Conservation (phyloP, 1,139 yeast genomes). For the Diutina neorugosa region DNA sequence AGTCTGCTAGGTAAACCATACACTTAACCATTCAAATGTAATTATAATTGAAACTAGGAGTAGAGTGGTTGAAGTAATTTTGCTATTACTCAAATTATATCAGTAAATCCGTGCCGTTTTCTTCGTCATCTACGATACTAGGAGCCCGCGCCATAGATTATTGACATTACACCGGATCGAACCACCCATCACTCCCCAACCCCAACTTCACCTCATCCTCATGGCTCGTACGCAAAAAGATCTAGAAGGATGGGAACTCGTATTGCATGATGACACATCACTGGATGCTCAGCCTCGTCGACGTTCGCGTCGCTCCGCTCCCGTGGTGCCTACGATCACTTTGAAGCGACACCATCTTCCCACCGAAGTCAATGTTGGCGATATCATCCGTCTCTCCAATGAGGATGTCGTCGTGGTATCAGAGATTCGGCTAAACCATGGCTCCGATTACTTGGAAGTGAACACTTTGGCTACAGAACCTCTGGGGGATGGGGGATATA, state of each 20-base stretch:
- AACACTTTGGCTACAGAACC: background rate
- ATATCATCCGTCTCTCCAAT: conserved; percentile 17
- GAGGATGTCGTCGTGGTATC: conserved; percentile 8
- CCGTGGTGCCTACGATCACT: conserved; percentile 9
- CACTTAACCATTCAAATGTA: no score
- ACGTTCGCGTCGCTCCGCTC: conserved; percentile 11
- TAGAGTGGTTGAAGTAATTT: no score
- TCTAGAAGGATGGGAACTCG: conserved; percentile 23
- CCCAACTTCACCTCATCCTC: background rate
- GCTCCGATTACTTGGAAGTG: background rate
- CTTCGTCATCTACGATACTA: background rate
- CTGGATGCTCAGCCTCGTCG: conserved; percentile 5
- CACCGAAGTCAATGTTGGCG: conserved; percentile 28
- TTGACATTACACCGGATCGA: background rate
- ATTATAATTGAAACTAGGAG: no score
- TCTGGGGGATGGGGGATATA: background rate
- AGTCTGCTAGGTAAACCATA: no score
- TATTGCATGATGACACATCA: conserved; percentile 8
- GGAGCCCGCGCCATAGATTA: background rate
- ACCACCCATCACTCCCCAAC: no score
- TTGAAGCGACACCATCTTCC: conserved; percentile 7
- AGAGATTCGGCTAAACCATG: background rate
- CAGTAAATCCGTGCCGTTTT: no score
- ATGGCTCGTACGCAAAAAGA: conserved; percentile 16
- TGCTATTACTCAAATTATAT: no score